Evolutionary conservation across 306 rosid genomes (phyloP).

Genomic region (Castanospermum australe): DNA sequence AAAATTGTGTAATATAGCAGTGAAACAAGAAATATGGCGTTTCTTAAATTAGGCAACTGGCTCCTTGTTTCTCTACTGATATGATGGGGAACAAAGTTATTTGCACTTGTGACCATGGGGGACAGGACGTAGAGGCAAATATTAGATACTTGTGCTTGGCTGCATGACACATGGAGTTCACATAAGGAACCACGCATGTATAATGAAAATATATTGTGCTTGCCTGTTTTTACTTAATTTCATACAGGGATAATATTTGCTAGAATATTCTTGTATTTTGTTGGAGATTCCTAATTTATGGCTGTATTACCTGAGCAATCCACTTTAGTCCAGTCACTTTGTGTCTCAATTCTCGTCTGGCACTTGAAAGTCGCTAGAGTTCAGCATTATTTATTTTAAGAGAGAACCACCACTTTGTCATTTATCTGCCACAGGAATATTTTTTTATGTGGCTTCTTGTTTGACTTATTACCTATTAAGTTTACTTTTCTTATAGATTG

Average conservation of each 20-base stretch:
- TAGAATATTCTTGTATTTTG: neutral
- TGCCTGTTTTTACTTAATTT: slow-evolving; percentile 7
- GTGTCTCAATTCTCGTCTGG: neutral
- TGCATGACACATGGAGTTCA: slow-evolving; percentile 3
- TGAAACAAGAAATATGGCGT: neutral
- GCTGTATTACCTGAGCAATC: slow-evolving; percentile 8
- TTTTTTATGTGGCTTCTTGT: slow-evolving; percentile 14
- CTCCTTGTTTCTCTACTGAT: neutral
- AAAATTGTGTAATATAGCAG: neutral
- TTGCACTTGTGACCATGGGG: slow-evolving; percentile 8
- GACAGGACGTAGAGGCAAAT: neutral
- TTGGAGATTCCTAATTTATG: slow-evolving; percentile 6
- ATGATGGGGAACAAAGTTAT: neutral
- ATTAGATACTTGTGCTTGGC: slow-evolving; percentile 3
- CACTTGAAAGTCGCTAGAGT: neutral
- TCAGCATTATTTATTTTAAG: neutral
- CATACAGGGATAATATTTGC: neutral
- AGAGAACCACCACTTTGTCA: neutral
- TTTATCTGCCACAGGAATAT: neutral
- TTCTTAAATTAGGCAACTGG: neutral
- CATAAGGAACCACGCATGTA: neutral
- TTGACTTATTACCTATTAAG: neutral
- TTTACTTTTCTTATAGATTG: neutral
- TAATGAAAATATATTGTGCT: neutral
- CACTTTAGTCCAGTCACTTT: neutral